Base-by-base conservation (phyloP, 176 grass and related monocot genomes). In the Tillandsia fasciculata region DNA sequence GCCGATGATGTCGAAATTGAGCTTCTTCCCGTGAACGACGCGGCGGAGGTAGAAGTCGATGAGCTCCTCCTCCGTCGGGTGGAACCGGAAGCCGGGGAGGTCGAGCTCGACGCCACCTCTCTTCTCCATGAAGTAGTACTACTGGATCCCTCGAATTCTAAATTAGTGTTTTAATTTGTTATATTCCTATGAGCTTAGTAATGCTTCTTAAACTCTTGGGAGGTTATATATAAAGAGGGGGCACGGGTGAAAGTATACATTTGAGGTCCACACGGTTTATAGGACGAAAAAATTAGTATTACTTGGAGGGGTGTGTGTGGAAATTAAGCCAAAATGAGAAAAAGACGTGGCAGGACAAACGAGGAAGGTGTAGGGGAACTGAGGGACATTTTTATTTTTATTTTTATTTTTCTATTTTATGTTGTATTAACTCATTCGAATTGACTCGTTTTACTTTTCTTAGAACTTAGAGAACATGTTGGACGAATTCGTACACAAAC, bases 41-140 rank as follows among this genome's bases (percentile, higher is more conserved):
- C 51, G 63, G 50, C 77, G 66, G 51, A 96, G 88, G 79, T 96
- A 96, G 83, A 89, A 96, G 52, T 78, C 79, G 2, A 96, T 77
- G 58, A 96, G 92, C 81, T 96, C 92, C 66, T 91, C 86, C 66
- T 96, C 92, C 2, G 92, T 96, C 8, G 92, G 92, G 58, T 96
- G 88, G 78, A 96, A 96, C 26, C 92, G 75, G 75, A 96, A 96
- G 2, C 92, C 92, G 0, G 92, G 92, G 28, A 96, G 88, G 12
- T 96, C 83, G 33, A 79, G 75, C 27, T 86, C 85, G 0, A 58
- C 5, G 2, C 80, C 81, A 64, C 76, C 73, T 61, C 54, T 64
- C 56, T 61, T 61, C 17, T 61, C 56, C 56, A 23, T 61, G 8
- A 9, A 17, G 14, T 15, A 57, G 12, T 57, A 3, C 17, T 6